Base-by-base conservation (phyloP, 345 rosid species). In the Raphanus sativus region DNA sequence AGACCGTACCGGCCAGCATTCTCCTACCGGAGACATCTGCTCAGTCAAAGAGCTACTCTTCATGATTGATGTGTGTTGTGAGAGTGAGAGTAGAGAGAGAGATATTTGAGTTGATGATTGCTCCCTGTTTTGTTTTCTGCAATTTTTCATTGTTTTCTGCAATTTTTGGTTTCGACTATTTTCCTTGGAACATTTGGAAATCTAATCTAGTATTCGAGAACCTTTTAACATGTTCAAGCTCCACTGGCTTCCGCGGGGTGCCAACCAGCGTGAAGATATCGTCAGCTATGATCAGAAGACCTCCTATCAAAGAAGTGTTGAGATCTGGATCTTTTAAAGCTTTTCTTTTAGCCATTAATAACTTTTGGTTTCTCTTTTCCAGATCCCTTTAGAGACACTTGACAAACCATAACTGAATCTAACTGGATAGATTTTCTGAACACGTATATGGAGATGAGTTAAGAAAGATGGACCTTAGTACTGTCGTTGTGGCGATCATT, bases 241-340 rank as follows among this genome's bases (percentile, higher is more conserved):
- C 97, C 97, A 70, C 92, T 82, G 66, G 99, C 99, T 16, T 97
- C 99, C 2, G 98, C 96, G 0, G 92, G 95, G 82, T 94, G 98
- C 97, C 99, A 94, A 17, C 89, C 98, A 15, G 98, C 96, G 54
- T 95, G 98, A 70, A 92, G 30, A 89, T 55, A 64, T 92, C 99
- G 38, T 95, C 99, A 4, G 99, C 99, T 42, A 92, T 79, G 87
- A 95, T 92, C 69, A 92, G 75, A 33, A 77, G 93, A 34, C 98
- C 96, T 48, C 98, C 99, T 55, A 92, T 63, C 62, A 95, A 70
- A 0, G 97, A 90, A 56, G 99, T 86, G 78, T 83, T 89, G 66
- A 95, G 81, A 4, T 89, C 93, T n/a, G 99, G 99, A 81, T 95
- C 90, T 71, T 89, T 82, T 45, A 89, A 25, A 62, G 21, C 86